Conservation (phyloP, 192 early-diverging fungal genomes). For the Phycomyces blakesleeanus region DNA sequence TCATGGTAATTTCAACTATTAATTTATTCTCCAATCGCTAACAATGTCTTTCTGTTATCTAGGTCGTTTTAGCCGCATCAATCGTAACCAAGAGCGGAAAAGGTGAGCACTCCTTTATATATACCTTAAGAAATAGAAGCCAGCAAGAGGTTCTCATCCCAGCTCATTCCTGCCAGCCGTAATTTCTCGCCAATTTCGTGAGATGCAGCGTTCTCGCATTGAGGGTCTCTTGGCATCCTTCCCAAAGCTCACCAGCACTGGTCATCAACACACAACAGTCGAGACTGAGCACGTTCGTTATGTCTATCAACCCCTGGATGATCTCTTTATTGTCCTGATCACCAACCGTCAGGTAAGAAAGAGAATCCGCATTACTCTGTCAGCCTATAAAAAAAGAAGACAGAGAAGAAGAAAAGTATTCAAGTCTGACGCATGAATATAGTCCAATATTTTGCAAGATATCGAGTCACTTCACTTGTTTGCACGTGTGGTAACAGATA, state of each 20-base stretch:
- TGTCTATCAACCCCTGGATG: slow-evolving; percentile 97
- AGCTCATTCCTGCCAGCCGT: slow-evolving; percentile 48
- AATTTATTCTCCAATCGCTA: too few relatives aligned
- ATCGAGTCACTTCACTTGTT: slow-evolving; percentile 95
- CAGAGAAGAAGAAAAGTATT: neutral
- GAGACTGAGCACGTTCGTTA: slow-evolving; percentile 97
- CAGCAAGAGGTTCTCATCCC: slow-evolving; percentile 1
- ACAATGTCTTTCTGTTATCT: neutral
- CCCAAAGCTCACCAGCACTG: slow-evolving; percentile 88
- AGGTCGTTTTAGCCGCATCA: slow-evolving; percentile 90
- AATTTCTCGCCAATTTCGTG: slow-evolving; percentile 94
- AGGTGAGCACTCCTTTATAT: slow-evolving; percentile 49
- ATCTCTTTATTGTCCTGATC: slow-evolving; percentile 93
- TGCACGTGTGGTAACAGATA: slow-evolving; percentile 86
- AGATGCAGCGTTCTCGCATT: slow-evolving; percentile 94
- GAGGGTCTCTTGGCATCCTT: slow-evolving; percentile 96
- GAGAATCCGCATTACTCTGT: neutral
- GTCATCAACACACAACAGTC: slow-evolving; percentile 94
- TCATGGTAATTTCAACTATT: too few relatives aligned
- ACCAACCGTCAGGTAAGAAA: slow-evolving; percentile 74
- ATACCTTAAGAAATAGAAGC: neutral
- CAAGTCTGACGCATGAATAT: neutral
- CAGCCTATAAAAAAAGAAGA: neutral
- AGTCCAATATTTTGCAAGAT: slow-evolving; percentile 96
- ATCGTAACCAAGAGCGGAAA: slow-evolving; percentile 92